phyloP scores from a whole-genome alignment of 164 flowering plant species.

The Cinnamomum micranthum region DNA sequence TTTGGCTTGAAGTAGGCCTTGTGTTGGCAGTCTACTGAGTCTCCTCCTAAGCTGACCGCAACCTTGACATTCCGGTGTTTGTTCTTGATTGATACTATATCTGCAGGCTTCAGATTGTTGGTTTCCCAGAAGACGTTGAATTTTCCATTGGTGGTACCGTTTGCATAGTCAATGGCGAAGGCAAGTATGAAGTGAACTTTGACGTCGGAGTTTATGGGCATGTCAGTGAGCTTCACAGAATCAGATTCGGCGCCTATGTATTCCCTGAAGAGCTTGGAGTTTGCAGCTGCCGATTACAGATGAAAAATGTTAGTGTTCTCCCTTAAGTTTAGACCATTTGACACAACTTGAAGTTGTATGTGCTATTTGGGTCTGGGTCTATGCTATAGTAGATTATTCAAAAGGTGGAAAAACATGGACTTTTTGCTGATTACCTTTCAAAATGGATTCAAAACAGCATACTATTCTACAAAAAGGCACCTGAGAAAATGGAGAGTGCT shows the following conservation, averaged over 20 bases:
- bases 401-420: no score
- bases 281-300: conserved; percentile 10
- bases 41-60: conserved; percentile 57
- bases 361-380: no score
- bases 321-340: no score
- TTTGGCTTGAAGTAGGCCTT: conserved; percentile 38
- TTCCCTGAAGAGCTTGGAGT: conserved; percentile 37
- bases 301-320: neutral
- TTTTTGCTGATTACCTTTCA: no score
- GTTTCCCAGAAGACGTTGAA: conserved; percentile 61
- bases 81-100: conserved; percentile 36
- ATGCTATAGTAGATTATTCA: no score
- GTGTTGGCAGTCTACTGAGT: conserved; percentile 14
- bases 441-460: no score
- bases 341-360: no score
- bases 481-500: neutral
- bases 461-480: no score
- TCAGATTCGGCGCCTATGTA: conserved; percentile 63
- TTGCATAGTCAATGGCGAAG: conserved; percentile 59
- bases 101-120: conserved; percentile 34
- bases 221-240: conserved; percentile 47
- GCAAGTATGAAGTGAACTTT: conserved; percentile 65
- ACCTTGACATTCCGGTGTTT: conserved; percentile 41
- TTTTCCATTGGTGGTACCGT: conserved; percentile 25
- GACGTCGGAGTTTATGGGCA: conserved; percentile 40